Conservation (phyloP, 2,329 filamentous ascomycete genomes). For the Metarhizium sp. region DNA sequence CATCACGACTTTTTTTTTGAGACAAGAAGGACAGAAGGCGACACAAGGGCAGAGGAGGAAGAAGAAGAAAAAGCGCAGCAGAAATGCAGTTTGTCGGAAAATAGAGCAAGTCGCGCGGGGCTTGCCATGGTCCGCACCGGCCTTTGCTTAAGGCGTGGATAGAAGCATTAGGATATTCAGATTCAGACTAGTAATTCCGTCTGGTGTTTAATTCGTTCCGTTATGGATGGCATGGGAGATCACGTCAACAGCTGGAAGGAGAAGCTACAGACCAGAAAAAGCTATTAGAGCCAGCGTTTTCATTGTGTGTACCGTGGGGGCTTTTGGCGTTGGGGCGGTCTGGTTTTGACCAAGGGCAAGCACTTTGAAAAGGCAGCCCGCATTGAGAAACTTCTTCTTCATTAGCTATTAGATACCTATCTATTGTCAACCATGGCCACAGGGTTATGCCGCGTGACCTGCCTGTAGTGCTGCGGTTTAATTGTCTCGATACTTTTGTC, state of each 20-base stretch:
- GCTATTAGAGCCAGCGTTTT: neutral
- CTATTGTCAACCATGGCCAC: neutral
- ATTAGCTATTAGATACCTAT: neutral
- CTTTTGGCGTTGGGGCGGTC: constrained; percentile 2
- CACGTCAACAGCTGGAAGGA: neutral
- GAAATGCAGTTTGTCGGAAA: neutral
- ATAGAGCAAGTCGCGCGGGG: neutral
- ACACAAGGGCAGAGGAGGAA: no score
- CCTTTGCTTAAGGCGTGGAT: neutral
- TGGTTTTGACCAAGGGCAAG: neutral
- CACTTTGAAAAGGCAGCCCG: neutral
- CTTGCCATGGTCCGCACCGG: neutral
- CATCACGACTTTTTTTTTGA: neutral
- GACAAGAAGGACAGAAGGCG: no score
- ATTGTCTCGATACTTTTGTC: neutral
- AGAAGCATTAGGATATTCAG: neutral
- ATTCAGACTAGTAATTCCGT: no score
- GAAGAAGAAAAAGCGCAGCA: neutral
- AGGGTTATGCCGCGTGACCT: neutral
- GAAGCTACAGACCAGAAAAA: neutral
- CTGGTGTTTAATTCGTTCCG: neutral
- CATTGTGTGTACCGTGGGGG: neutral
- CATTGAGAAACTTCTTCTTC: neutral
- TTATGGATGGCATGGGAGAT: neutral
- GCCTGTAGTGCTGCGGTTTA: neutral